Evolutionary conservation across 345 rosid species (phyloP).

Genomic region (Populus simonii): DNA sequence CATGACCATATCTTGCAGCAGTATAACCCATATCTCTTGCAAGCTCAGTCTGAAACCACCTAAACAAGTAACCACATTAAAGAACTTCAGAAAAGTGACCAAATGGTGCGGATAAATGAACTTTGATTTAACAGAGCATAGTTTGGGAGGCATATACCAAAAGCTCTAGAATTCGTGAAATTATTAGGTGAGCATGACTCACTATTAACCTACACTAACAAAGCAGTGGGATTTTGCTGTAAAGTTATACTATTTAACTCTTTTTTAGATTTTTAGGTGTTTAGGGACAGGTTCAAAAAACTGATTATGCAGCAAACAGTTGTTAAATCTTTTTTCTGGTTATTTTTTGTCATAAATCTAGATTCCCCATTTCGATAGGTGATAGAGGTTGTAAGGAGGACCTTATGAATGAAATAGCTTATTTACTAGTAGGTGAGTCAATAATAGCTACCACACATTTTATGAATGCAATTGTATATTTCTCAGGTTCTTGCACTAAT

Average conservation of each 20-base stretch:
- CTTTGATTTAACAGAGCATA: background rate
- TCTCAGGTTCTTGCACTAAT: no score
- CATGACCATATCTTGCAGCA: constrained; percentile 96
- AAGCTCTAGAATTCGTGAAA: background rate
- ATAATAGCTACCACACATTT: no score
- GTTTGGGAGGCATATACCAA: background rate
- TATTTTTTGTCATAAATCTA: no score
- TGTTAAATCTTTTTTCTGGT: no score
- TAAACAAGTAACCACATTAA: constrained; percentile 55
- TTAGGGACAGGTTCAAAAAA: no score
- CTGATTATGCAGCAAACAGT: no score
- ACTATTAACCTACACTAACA: background rate
- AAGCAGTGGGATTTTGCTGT: background rate
- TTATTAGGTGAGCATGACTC: background rate
- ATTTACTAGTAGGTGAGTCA: no score
- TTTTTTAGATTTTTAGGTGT: no score
- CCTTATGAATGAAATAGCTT: no score
- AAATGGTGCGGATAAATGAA: background rate
- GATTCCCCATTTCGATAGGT: no score
- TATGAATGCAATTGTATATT: no score
- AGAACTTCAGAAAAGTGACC: constrained; percentile 40
- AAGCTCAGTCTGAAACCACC: constrained; percentile 94
- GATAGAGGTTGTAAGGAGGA: background rate
- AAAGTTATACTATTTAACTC: no score
- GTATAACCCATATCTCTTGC: constrained; percentile 96